Percentiles rank a stretch among this genome's conserved stretches.
Evolutionary conservation across 1,139 yeast species (phyloP).

Genomic region (Torulaspora globosa): DNA sequence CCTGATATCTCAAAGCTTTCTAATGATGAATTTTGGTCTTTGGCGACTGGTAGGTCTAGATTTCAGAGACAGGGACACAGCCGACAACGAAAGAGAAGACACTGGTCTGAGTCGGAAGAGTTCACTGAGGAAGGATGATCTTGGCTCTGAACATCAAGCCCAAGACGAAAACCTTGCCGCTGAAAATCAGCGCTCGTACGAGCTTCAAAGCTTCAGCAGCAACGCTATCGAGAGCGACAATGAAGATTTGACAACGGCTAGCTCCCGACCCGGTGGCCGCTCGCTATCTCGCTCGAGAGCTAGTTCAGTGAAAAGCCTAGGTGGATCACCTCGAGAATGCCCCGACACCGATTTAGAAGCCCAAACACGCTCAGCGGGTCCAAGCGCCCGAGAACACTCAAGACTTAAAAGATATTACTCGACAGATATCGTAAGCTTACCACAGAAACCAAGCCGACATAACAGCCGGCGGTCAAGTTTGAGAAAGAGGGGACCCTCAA

Average conservation of each 20-base stretch:
- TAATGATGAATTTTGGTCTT: constrained; percentile 73
- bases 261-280: background rate
- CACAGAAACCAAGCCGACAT: background rate
- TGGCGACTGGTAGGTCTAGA: constrained; percentile 69
- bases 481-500: constrained; percentile 39
- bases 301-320: constrained; percentile 4
- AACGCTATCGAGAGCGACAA: constrained; percentile 4
- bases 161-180: background rate
- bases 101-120: background rate
- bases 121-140: background rate
- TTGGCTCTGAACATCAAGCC: background rate
- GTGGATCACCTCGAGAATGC: background rate
- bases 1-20: constrained; percentile 59
- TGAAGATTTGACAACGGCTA: background rate
- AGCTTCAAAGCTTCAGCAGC: background rate
- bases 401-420: constrained; percentile 6
- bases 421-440: background rate
- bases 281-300: constrained; percentile 2
- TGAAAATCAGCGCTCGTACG: constrained; percentile 3
- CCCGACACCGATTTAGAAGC: constrained; percentile 4
- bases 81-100: constrained; percentile 1
- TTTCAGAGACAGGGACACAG: constrained; percentile 42
- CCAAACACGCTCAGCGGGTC: constrained; percentile 8
- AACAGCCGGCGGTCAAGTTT: constrained; percentile 2
- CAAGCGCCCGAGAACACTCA: constrained; percentile 7